A percentile compares a stretch with the other conserved stretches of the same genome.
phyloP scores from a whole-genome alignment of 768 basidiomycete species.

The Galerina marginata region DNA sequence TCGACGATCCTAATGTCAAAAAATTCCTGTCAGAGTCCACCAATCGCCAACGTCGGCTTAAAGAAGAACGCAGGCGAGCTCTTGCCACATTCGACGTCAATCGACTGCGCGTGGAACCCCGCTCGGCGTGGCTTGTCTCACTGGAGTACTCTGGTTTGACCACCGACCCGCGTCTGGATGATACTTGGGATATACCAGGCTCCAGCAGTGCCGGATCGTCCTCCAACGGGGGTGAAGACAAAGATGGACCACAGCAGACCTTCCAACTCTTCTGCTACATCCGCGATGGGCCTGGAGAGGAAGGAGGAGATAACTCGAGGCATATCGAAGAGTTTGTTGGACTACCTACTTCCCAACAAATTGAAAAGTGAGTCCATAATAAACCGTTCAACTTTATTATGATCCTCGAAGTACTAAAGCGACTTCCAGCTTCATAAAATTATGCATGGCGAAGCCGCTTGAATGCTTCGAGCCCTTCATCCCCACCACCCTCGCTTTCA shows the following conservation, averaged over 20 bases:
- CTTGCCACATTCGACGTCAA: slow-evolving; percentile 2
- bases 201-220: background rate
- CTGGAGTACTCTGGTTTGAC: slow-evolving; percentile 11
- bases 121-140: slow-evolving; percentile 6
- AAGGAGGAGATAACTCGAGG: slow-evolving; percentile 8
- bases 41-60: background rate
- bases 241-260: background rate
- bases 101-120: slow-evolving; percentile 1
- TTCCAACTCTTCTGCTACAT: slow-evolving; percentile 15
- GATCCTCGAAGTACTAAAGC: background rate
- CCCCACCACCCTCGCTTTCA: slow-evolving; percentile 10
- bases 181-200: background rate
- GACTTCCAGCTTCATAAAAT: slow-evolving; percentile 4
- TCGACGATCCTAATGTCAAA: slow-evolving; percentile 12
- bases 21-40: slow-evolving; percentile 1
- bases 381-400: background rate
- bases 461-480: slow-evolving; percentile 1
- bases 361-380: slow-evolving; percentile 6
- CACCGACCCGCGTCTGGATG: slow-evolving; percentile 4
- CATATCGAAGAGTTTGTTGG: slow-evolving; percentile 15
- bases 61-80: slow-evolving; percentile 2
- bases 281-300: slow-evolving; percentile 2
- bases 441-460: slow-evolving; percentile 7
- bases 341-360: slow-evolving; percentile 10
- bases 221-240: background rate